Evolutionary conservation across 2,329 filamentous ascomycete genomes (phyloP).

Genomic region (Xylaria polymorpha): DNA sequence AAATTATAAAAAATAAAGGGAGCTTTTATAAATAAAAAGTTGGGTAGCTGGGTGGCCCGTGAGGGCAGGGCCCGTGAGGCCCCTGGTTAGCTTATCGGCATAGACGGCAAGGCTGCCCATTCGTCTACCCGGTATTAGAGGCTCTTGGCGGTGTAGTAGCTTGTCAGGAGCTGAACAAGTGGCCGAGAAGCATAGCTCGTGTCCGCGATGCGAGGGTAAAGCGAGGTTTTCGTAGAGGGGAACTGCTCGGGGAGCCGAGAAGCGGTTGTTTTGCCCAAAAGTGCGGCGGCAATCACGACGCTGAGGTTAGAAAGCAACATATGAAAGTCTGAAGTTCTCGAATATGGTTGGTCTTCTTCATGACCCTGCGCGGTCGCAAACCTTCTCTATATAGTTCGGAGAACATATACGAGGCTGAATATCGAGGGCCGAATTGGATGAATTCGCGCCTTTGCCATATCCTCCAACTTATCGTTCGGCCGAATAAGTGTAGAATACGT

Average conservation of each 20-base stretch:
- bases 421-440: not conserved
- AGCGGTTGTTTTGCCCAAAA: not conserved
- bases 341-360: not conserved
- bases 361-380: not conserved
- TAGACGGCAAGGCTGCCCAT: not conserved
- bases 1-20: no score
- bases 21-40: no score
- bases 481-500: not conserved
- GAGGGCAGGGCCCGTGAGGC: no score
- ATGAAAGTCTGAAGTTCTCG: not conserved
- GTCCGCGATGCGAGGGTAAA: constrained; percentile 1
- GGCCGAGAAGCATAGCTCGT: not conserved
- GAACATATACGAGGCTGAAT: not conserved
- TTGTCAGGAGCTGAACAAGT: not conserved
- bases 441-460: not conserved
- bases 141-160: constrained; percentile 1
- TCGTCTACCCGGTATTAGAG: not conserved
- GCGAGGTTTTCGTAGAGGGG: not conserved
- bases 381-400: not conserved
- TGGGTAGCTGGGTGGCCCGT: no score
- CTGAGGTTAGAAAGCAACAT: not conserved
- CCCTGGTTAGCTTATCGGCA: no score
- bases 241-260: not conserved
- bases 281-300: not conserved
- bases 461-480: not conserved